A percentile compares a stretch with the other conserved stretches of the same genome.
Conservation (phyloP, 495 filamentous ascomycete species). For the Cercophora sp. region DNA sequence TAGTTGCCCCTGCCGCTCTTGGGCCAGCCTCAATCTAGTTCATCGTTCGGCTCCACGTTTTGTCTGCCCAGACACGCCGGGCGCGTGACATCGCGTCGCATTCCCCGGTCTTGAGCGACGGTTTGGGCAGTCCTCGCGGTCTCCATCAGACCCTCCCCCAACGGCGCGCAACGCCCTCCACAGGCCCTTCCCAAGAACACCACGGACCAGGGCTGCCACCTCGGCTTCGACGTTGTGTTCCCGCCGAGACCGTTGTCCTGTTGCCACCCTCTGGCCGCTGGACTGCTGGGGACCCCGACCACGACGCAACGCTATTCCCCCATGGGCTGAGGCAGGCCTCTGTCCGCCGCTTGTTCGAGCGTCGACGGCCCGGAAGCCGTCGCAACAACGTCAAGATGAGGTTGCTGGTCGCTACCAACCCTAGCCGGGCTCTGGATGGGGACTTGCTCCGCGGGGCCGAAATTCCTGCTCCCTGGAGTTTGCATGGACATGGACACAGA, state of each 20-base stretch:
- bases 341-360: constrained; percentile 16
- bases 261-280: neutral
- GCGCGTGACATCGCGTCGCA: constrained; percentile 23
- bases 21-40: constrained; percentile 24
- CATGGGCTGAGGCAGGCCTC: constrained; percentile 13
- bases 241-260: neutral
- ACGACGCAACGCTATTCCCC: constrained; percentile 17
- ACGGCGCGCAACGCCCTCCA: neutral
- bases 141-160: constrained; percentile 8
- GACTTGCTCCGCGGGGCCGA: constrained; percentile 18
- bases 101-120: constrained; percentile 14
- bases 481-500: neutral
- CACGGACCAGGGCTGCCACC: neutral
- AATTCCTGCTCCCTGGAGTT: constrained; percentile 6
- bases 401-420: constrained; percentile 8
- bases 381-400: constrained; percentile 1
- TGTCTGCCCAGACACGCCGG: constrained; percentile 12
- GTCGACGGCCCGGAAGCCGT: constrained; percentile 29
- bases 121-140: constrained; percentile 17
- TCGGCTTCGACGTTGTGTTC: neutral
- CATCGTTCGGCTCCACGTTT: constrained; percentile 24
- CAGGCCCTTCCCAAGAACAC: too few relatives aligned
- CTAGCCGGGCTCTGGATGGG: constrained; percentile 3
- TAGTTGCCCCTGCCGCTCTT: constrained; percentile 23
- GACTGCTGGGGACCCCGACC: neutral